Evolutionary conservation across 352 stramenopile species (phyloP).

Genomic region (Pseudoperonospora humuli): DNA sequence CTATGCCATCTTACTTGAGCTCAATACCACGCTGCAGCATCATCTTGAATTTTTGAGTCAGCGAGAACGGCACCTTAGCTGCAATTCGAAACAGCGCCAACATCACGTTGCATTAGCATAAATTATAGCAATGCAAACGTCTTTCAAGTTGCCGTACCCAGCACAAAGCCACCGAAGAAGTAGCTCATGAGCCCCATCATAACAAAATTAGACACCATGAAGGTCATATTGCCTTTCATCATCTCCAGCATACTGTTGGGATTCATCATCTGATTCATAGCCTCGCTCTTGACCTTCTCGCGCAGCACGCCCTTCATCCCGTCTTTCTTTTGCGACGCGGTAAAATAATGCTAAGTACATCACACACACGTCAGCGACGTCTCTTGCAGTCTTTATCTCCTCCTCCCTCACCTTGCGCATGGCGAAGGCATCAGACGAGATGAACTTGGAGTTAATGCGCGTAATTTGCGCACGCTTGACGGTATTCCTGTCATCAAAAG

Average conservation of each 20-base stretch:
- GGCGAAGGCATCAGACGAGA: conserved; percentile 74
- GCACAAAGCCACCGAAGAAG: conserved; percentile 98
- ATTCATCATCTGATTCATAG: conserved; percentile 93
- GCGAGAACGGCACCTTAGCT: conserved; percentile 96
- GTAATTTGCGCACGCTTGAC: conserved; percentile 76
- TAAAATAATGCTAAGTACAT: conserved; percentile 66
- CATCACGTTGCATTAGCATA: not conserved
- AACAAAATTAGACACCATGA: conserved; percentile 98
- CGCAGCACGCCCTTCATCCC: conserved; percentile 76
- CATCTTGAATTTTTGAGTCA: conserved; percentile 97
- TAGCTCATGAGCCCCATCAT: conserved; percentile 99
- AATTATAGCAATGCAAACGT: not conserved
- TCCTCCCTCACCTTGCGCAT: conserved; percentile 66
- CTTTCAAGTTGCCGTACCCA: conserved; percentile 42
- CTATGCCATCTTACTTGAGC: conserved; percentile 55
- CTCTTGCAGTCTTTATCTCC: not conserved
- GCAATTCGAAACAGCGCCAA: not conserved
- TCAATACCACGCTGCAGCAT: conserved; percentile 97
- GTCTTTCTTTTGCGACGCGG: conserved; percentile 83
- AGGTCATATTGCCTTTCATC: conserved; percentile 98
- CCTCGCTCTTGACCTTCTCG: conserved; percentile 85
- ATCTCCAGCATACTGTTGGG: conserved; percentile 95
- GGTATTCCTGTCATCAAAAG: conserved; percentile 57
- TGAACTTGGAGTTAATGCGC: conserved; percentile 87
- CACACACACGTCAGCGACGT: not conserved